phyloP scores from a whole-genome alignment of 371 early-diverging fungal species.

The Mortierella sp. region DNA sequence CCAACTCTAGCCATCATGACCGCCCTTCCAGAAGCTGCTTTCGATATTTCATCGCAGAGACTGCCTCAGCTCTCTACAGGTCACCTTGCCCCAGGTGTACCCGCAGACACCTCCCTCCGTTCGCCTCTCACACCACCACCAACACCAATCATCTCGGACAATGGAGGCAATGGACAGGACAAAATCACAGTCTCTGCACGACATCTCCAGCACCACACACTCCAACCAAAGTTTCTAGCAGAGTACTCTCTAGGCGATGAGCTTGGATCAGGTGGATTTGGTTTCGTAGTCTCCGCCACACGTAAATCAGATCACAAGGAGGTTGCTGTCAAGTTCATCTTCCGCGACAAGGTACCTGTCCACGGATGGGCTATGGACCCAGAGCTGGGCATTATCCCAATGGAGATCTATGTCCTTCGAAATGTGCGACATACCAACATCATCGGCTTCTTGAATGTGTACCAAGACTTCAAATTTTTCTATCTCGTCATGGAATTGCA shows the following conservation, averaged over 20 bases:
- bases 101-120: slow-evolving; percentile 6
- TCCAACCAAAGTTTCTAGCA: slow-evolving; percentile 62
- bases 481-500: slow-evolving; percentile 87
- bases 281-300: slow-evolving; percentile 77
- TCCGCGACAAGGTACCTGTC: slow-evolving; percentile 71
- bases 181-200: slow-evolving; percentile 60
- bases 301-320: slow-evolving; percentile 65
- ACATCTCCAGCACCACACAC: slow-evolving; percentile 57
- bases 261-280: slow-evolving; percentile 86
- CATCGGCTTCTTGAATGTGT: slow-evolving; percentile 75
- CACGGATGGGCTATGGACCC: slow-evolving; percentile 71
- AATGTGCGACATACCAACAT: slow-evolving; percentile 78
- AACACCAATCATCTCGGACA: slow-evolving; percentile 17
- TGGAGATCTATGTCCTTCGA: slow-evolving; percentile 81
- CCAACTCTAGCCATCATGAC: slow-evolving; percentile 20
- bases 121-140: slow-evolving; percentile 36
- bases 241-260: slow-evolving; percentile 73
- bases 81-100: slow-evolving; percentile 22
- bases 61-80: slow-evolving; percentile 24
- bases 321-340: slow-evolving; percentile 87
- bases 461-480: slow-evolving; percentile 74
- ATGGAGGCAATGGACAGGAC: slow-evolving; percentile 2
- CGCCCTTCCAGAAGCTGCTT: slow-evolving; percentile 24
- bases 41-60: slow-evolving; percentile 30
- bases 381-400: slow-evolving; percentile 75